Conservation (phyloP, 257 asterid genomes). For the Scutellaria baicalensis region DNA sequence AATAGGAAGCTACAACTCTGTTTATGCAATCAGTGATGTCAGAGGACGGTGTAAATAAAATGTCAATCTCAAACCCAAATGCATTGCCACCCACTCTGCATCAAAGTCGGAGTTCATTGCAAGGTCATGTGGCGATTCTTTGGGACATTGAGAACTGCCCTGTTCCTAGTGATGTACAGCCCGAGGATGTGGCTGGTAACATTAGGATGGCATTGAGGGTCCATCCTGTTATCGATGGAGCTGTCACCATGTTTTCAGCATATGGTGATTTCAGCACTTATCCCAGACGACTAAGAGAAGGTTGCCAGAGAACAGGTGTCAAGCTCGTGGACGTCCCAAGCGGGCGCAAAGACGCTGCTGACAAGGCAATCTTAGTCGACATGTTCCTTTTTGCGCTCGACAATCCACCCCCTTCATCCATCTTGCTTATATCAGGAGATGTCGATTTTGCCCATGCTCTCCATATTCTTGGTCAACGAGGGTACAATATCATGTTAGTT, state of each 20-base stretch:
- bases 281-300: constrained; percentile 82
- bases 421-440: constrained; percentile 92
- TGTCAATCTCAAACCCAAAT: constrained; percentile 23
- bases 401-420: constrained; percentile 84
- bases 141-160: constrained; percentile 99
- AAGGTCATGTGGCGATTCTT: constrained; percentile 69
- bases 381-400: constrained; percentile 96
- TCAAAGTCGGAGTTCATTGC: constrained; percentile 25
- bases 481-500: constrained; percentile 76
- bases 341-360: constrained; percentile 94
- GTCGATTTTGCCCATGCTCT: constrained; percentile 96
- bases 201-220: constrained; percentile 75
- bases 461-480: constrained; percentile 91
- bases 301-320: constrained; percentile 94
- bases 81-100: constrained; percentile 19
- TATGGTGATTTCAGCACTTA: constrained; percentile 80
- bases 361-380: constrained; percentile 88
- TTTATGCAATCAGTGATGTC: constrained; percentile 28
- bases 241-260: constrained; percentile 76
- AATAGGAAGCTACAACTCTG: constrained; percentile 17
- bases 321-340: constrained; percentile 86
- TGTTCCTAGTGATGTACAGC: constrained; percentile 75
- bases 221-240: constrained; percentile 70
- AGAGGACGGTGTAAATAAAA: constrained; percentile 22
- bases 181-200: constrained; percentile 88